Evolutionary conservation across 2,329 filamentous ascomycete genomes (phyloP).

Genomic region (Neonectria sp.): DNA sequence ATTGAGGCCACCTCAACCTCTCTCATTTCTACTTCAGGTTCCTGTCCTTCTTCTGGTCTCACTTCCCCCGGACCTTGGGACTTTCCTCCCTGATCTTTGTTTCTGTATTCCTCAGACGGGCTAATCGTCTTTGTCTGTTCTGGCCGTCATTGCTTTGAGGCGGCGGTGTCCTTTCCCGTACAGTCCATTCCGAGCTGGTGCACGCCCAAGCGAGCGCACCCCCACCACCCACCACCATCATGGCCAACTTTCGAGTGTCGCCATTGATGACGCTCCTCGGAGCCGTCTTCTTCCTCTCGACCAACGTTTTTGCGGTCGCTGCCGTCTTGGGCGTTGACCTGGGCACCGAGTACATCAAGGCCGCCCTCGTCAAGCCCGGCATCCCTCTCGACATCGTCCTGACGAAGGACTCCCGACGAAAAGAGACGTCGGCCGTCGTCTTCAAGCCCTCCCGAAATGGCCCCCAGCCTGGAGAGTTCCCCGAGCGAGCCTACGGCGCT

Average conservation of each 20-base stretch:
- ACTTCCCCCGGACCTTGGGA: constrained; percentile 30
- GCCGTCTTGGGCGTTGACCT: constrained; percentile 94
- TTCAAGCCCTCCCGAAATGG: constrained; percentile 88
- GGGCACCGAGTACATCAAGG: constrained; percentile 97
- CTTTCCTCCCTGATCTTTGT: constrained; percentile 24
- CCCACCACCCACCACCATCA: constrained; percentile 52
- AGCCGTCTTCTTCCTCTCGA: constrained; percentile 54
- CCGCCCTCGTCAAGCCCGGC: constrained; percentile 94
- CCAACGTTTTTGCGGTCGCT: constrained; percentile 68
- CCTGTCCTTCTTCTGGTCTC: constrained; percentile 31
- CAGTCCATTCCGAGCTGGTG: constrained; percentile 35
- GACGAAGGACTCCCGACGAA: constrained; percentile 97
- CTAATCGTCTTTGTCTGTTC: constrained; percentile 34
- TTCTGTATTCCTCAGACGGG: constrained; percentile 28
- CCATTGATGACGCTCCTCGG: constrained; percentile 58
- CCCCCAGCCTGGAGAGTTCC: constrained; percentile 77
- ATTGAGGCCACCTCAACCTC: constrained; percentile 56
- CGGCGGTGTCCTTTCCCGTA: constrained; percentile 32
- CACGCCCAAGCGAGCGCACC: constrained; percentile 41
- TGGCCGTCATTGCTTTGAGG: constrained; percentile 20
- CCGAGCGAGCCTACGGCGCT: constrained; percentile 92
- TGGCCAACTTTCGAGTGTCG: constrained; percentile 54
- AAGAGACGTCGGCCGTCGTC: constrained; percentile 90
- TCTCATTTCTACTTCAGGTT: constrained; percentile 27
- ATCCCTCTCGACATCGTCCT: constrained; percentile 98